Evolutionary conservation across 495 filamentous ascomycete genomes (phyloP).

Genomic region (Penicillium maclennaniae): DNA sequence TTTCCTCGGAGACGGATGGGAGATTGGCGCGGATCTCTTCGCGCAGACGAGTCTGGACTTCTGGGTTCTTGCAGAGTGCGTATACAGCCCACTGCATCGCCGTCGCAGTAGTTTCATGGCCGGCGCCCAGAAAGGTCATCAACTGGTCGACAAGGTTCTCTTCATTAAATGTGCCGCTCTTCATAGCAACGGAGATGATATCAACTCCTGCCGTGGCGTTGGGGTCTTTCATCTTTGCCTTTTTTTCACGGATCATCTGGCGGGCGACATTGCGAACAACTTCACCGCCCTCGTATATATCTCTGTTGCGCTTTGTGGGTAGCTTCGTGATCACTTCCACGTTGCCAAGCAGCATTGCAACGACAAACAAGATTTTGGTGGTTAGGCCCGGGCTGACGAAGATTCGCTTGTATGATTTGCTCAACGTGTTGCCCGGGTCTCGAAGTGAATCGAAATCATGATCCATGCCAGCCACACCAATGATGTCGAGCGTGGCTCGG

Average conservation of each 20-base stretch:
- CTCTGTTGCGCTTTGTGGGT: conserved; percentile 64
- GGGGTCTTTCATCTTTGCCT: conserved; percentile 51
- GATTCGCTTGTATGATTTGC: conserved; percentile 56
- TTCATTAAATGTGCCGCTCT: conserved; percentile 69
- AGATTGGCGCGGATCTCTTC: conserved; percentile 60
- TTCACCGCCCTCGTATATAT: conserved; percentile 49
- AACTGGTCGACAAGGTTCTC: conserved; percentile 83
- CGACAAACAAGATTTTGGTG: conserved; percentile 33
- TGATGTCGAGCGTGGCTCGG: conserved; percentile 82
- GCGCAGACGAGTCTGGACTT: conserved; percentile 54
- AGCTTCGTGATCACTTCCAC: conserved; percentile 37
- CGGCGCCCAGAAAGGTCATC: conserved; percentile 93
- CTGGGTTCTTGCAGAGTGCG: conserved; percentile 54
- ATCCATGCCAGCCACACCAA: conserved; percentile 80
- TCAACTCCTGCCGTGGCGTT: conserved; percentile 52
- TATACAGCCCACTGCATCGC: conserved; percentile 60
- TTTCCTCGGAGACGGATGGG: conserved; percentile 48
- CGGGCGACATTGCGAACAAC: conserved; percentile 61
- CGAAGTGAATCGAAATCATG: conserved; percentile 73
- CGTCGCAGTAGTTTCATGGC: conserved; percentile 74
- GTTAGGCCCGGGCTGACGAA: conserved; percentile 19
- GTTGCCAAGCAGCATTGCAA: conserved; percentile 40
- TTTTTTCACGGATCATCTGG: conserved; percentile 65
- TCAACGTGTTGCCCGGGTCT: conserved; percentile 60
- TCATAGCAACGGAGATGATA: conserved; percentile 78